Evolutionary conservation across 768 basidiomycete genomes (phyloP), one percentile per base, ranked within the genome.

Genomic region (Boletus vermiculosoides): DNA sequence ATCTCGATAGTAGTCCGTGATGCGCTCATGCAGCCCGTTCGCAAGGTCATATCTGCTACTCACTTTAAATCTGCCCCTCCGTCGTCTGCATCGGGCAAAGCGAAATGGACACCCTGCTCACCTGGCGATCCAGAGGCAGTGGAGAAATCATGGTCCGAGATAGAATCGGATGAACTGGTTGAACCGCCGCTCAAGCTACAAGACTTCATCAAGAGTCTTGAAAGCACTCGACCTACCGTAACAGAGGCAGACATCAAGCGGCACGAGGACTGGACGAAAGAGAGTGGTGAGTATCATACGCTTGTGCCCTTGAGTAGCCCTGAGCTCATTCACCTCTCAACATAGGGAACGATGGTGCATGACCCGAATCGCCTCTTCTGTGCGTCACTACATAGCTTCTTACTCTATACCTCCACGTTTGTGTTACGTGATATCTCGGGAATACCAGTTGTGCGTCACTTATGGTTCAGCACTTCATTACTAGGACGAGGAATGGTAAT

Each of bases 1-100:
- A 94, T 99, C 50, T 85, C 95, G 2, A 89, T 95, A 61, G 80
- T 96, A 50, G 96, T 98, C 25, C 88, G 94, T 55, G 96, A 98
- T 67, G 95, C 96, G 0, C 81, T 99, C 60, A 99, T 98, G 96
- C 95, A 98, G 69, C 96, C 96, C 1, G 92, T 99, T 15, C 86
- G 96, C 52, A 98, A 99, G 71, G 93, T 99, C 45, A 83, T 98
- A 48, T 85, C 87, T 22, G 94, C 97, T 2, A 97, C 94, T 1
- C 96, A 99, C 73, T 99, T 99, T 76, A 94, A 94, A 69, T 78
- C 73, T 33, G 77, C 84, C 12, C 45, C 62, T 59, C 54, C 68
- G 15, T 55, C 68, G 15, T 55, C 64, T 3, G 28, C 58, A 10
- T 53, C 65, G 11, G 56, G 11, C 8, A 74, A 70, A 30, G 68